These are phyloP conservation scores for Monilinia vaccinii-corymbosi DNA, from an alignment of 2,329 filamentous ascomycete species.

Conservation along the genomic window DNA sequence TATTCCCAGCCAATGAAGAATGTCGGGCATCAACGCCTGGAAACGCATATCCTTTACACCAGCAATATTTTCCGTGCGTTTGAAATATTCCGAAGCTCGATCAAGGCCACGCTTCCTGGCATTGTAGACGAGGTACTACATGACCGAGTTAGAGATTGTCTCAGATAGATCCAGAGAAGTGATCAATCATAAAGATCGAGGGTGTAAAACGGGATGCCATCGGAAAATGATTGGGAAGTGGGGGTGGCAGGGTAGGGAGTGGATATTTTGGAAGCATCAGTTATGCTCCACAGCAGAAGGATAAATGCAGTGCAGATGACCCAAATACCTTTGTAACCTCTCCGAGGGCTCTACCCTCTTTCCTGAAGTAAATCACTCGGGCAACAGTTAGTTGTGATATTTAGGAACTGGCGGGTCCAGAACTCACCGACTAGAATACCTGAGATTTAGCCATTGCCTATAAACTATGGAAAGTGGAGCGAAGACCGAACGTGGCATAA, in stretches of 20 bases:
- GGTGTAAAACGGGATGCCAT: constrained; percentile 13
- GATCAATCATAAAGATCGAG: constrained; percentile 2
- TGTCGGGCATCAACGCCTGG: constrained; percentile 96
- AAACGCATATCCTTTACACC: constrained; percentile 97
- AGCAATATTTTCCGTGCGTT: constrained; percentile 95
- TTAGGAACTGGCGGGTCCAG: background rate
- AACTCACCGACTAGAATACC: constrained; percentile 7
- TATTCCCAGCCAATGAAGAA: constrained; percentile 95
- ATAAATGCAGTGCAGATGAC: constrained; percentile 9
- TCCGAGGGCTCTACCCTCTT: constrained; percentile 87
- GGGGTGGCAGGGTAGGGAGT: constrained; percentile 52
- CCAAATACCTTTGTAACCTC: constrained; percentile 52
- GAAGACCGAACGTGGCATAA: constrained; percentile 50
- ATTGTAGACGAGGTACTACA: constrained; percentile 55
- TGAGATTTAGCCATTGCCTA: background rate
- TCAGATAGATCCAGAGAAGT: constrained; percentile 4
- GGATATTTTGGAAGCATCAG: constrained; percentile 49
- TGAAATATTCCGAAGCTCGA: constrained; percentile 86
- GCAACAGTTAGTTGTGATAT: background rate
- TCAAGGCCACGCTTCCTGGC: constrained; percentile 71
- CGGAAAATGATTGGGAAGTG: constrained; percentile 42
- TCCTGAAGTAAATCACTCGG: constrained; percentile 93
- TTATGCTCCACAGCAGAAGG: constrained; percentile 9
- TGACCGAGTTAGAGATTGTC: constrained; percentile 17
- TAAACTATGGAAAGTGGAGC: background rate